A percentile compares a stretch with the other conserved stretches of the same genome.
Conservation (phyloP, 2,329 filamentous ascomycete genomes). For the Colletotrichum tofieldiae region DNA sequence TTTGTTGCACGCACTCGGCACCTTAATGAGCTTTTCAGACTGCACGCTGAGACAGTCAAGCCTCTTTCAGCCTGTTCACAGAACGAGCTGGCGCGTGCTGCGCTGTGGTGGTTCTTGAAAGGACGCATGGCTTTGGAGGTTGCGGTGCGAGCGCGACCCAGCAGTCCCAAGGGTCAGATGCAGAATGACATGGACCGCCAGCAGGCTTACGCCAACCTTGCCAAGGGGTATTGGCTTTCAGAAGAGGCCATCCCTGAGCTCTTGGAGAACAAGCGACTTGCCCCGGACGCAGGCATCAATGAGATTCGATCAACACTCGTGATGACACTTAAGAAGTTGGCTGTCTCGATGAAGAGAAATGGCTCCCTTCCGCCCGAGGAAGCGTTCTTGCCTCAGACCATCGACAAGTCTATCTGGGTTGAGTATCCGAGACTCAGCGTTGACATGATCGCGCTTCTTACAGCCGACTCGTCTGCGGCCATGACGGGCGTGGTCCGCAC, state of each 20-base stretch:
- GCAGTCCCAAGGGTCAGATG: conserved; percentile 67
- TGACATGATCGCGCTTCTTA: conserved; percentile 79
- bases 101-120: conserved; percentile 91
- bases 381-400: conserved; percentile 79
- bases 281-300: conserved; percentile 63
- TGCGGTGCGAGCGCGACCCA: conserved; percentile 76
- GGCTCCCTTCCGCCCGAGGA: conserved; percentile 81
- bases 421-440: conserved; percentile 82
- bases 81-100: conserved; percentile 79
- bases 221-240: conserved; percentile 89
- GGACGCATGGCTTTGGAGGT: conserved; percentile 83
- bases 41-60: conserved; percentile 82
- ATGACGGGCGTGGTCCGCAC: conserved; percentile 65
- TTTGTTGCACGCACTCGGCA: conserved; percentile 82
- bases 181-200: conserved; percentile 72
- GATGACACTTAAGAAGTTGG: conserved; percentile 79
- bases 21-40: conserved; percentile 81
- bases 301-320: conserved; percentile 70
- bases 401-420: conserved; percentile 87
- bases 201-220: conserved; percentile 88
- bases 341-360: conserved; percentile 88
- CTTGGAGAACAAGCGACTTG: conserved; percentile 58
- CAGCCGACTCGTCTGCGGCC: conserved; percentile 70
- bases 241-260: conserved; percentile 69
- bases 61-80: conserved; percentile 76